Percentiles rank a stretch among this genome's conserved stretches.
Evolutionary conservation across 2,329 filamentous ascomycete species (phyloP).

Genomic region (Fusarium protoensiforme): DNA sequence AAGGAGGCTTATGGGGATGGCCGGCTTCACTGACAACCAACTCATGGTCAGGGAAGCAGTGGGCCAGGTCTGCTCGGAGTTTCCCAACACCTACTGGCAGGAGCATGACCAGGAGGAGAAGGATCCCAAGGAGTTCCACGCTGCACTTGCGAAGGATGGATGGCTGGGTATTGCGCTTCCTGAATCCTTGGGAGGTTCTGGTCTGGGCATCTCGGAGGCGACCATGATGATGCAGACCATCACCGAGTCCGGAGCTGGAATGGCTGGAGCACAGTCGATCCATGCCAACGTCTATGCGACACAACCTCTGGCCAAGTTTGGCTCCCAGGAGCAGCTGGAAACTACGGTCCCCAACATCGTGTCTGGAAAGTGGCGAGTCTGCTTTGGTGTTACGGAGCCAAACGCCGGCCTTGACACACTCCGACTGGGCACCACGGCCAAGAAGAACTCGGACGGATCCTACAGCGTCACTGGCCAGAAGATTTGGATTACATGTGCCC

Average conservation of each 20-base stretch:
- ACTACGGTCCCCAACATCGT: slow-evolving; percentile 77
- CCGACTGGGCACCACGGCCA: slow-evolving; percentile 73
- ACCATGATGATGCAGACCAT: slow-evolving; percentile 91
- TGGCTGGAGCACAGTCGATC: slow-evolving; percentile 74
- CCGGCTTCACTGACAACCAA: slow-evolving; percentile 78
- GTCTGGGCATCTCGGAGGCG: slow-evolving; percentile 82
- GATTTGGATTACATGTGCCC: slow-evolving; percentile 89
- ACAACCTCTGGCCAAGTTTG: slow-evolving; percentile 79
- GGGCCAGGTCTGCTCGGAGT: slow-evolving; percentile 73
- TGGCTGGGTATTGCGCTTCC: slow-evolving; percentile 87
- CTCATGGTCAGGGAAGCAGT: slow-evolving; percentile 78
- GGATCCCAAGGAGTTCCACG: slow-evolving; percentile 81
- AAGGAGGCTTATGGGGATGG: slow-evolving; percentile 73
- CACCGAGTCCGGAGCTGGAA: slow-evolving; percentile 80
- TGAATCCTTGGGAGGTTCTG: slow-evolving; percentile 78
- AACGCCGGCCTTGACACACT: slow-evolving; percentile 84
- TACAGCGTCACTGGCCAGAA: slow-evolving; percentile 83
- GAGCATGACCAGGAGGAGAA: slow-evolving; percentile 75
- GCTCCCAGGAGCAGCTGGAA: slow-evolving; percentile 71
- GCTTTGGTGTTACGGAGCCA: slow-evolving; percentile 88
- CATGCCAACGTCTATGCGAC: slow-evolving; percentile 80
- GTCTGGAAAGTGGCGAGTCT: slow-evolving; percentile 75
- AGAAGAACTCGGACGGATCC: slow-evolving; percentile 60
- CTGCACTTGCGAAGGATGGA: slow-evolving; percentile 77
- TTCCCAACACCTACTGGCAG: slow-evolving; percentile 82